phyloP scores from a whole-genome alignment of 805 yeast genomes.

The Brettanomyces naardenensis region DNA sequence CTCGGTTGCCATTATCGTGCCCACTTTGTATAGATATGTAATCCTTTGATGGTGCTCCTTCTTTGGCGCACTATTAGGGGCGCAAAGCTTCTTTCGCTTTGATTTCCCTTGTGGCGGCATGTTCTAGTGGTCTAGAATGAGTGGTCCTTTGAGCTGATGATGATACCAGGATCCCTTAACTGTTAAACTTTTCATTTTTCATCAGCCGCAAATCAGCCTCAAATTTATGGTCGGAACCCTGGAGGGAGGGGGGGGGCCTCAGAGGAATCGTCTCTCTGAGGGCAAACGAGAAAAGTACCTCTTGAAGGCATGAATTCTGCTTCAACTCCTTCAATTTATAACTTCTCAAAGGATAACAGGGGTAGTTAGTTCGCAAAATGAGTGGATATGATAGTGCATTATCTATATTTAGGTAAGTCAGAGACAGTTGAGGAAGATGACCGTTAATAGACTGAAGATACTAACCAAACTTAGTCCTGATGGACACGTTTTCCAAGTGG shows the following conservation, averaged over 20 bases:
- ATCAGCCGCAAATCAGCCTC: background rate
- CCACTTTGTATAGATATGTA: slow-evolving; percentile 51
- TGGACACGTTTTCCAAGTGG: slow-evolving; percentile 98
- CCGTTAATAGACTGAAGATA: background rate
- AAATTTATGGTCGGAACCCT: too few species aligned
- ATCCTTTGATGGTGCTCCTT: slow-evolving; percentile 54
- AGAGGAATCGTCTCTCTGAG: too few species aligned
- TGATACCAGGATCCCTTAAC: background rate
- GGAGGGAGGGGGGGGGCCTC: too few species aligned
- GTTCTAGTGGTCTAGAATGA: background rate
- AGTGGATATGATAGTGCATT: slow-evolving; percentile 99
- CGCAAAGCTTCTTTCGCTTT: slow-evolving; percentile 7
- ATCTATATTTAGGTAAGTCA: slow-evolving; percentile 85
- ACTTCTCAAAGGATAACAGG: too few species aligned
- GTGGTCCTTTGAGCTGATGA: background rate
- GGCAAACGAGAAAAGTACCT: too few species aligned
- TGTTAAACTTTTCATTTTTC: background rate
- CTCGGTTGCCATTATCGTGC: slow-evolving; percentile 30
- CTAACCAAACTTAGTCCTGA: slow-evolving; percentile 65
- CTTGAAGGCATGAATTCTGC: too few species aligned
- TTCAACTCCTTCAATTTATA: too few species aligned
- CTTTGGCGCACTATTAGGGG: slow-evolving; percentile 38
- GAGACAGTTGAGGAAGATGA: background rate
- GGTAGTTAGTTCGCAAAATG: slow-evolving; percentile 48
- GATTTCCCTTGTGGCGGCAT: background rate